Evolutionary conservation across 2,329 filamentous ascomycete species (phyloP).

Genomic region (Scytalidium lignicola): DNA sequence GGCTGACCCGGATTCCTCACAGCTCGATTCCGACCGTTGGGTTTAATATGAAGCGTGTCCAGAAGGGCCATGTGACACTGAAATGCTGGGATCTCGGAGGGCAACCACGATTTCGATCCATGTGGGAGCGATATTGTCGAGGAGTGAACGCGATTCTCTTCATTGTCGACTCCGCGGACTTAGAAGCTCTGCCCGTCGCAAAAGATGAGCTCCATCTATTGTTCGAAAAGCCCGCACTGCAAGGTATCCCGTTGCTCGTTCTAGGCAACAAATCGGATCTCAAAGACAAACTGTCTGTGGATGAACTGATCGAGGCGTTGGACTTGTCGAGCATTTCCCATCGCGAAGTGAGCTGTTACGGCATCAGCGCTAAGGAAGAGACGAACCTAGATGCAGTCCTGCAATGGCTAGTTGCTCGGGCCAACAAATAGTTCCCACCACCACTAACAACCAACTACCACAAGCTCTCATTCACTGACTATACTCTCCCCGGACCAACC

Average conservation of each 20-base stretch:
- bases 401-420: constrained; percentile 91
- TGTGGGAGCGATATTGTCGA: constrained; percentile 99
- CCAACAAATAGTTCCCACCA: constrained; percentile 57
- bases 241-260: constrained; percentile 87
- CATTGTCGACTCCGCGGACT: constrained; percentile 94
- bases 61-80: constrained; percentile 95
- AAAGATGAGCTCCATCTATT: constrained; percentile 89
- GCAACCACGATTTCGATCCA: constrained; percentile 91
- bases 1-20: constrained; percentile 37
- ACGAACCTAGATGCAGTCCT: constrained; percentile 96
- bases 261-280: constrained; percentile 97
- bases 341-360: constrained; percentile 96
- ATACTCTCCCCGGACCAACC: constrained; percentile 12
- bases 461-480: not conserved
- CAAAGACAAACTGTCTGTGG: constrained; percentile 82
- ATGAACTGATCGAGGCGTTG: constrained; percentile 90
- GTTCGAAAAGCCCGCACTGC: constrained; percentile 76
- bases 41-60: constrained; percentile 98
- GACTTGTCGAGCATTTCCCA: constrained; percentile 84
- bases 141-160: constrained; percentile 98
- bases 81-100: constrained; percentile 99
- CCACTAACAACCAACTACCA: no score
- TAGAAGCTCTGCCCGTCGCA: constrained; percentile 72
- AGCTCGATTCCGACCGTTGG: constrained; percentile 98
- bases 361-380: constrained; percentile 97